These are phyloP conservation scores for Fereydounia khargensis DNA, from an alignment of 1,284 basidiomycete genomes.

Conservation along the genomic window DNA sequence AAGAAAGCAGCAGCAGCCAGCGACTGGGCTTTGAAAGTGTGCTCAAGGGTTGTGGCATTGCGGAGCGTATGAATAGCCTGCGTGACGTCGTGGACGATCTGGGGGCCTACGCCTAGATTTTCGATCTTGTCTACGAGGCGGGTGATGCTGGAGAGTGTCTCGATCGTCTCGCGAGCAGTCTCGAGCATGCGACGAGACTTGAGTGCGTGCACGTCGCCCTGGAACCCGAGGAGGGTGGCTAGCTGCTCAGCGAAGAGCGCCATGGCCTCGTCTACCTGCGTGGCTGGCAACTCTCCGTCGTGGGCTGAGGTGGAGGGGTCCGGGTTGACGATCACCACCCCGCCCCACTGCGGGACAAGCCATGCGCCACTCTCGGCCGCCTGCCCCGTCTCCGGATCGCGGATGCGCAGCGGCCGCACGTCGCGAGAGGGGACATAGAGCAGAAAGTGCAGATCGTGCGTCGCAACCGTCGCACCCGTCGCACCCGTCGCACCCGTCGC, in stretches of 20 bases:
- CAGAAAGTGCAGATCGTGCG: constrained; percentile 81
- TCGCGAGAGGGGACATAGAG: constrained; percentile 76
- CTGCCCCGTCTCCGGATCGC: constrained; percentile 58
- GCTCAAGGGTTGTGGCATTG: neutral
- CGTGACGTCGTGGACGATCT: constrained; percentile 30
- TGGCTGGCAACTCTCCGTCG: constrained; percentile 2
- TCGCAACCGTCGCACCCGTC: constrained; percentile 20
- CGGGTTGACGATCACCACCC: constrained; percentile 75
- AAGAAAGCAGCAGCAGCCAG: constrained; percentile 89
- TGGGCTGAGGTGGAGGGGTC: neutral
- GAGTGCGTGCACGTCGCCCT: constrained; percentile 5
- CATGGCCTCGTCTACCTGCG: constrained; percentile 66
- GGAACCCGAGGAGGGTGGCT: constrained; percentile 72
- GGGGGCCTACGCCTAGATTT: constrained; percentile 42
- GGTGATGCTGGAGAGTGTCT: constrained; percentile 44
- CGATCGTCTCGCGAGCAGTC: constrained; percentile 16
- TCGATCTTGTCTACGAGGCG: constrained; percentile 40
- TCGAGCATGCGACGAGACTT: constrained; percentile 34
- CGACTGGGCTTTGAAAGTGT: constrained; percentile 42
- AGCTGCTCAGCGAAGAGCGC: constrained; percentile 74
- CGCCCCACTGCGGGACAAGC: constrained; percentile 92
- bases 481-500: neutral
- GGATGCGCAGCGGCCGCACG: constrained; percentile 71
- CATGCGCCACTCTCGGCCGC: constrained; percentile 63
- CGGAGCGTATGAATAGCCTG: neutral